Evolutionary conservation across 2,329 filamentous ascomycete genomes (phyloP).

Genomic region (Tolypocladium paradoxum): DNA sequence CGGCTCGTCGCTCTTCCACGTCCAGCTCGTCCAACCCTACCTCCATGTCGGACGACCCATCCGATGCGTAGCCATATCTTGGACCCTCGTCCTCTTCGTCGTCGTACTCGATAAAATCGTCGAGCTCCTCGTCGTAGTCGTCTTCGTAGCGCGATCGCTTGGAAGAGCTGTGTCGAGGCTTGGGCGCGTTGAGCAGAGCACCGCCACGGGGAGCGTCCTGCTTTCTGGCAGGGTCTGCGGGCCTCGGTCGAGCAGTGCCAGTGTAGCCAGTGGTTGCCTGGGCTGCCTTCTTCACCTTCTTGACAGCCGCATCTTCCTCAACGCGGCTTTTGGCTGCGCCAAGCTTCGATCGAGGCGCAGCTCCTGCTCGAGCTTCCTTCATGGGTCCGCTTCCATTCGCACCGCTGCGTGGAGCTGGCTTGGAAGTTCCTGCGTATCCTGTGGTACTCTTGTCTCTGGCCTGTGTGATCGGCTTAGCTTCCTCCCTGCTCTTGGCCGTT

Average conservation of each 20-base stretch:
- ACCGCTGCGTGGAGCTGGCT: conserved; percentile 15
- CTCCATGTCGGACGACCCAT: conserved; percentile 68
- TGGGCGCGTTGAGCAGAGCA: conserved; percentile 25
- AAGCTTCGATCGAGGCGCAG: conserved; percentile 1
- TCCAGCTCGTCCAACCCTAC: conserved; percentile 65
- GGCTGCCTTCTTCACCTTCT: conserved; percentile 52
- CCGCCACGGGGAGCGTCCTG: conserved; percentile 26
- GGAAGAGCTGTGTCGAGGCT: conserved; percentile 15
- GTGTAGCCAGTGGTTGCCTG: conserved; percentile 54
- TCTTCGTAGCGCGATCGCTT: conserved; percentile 35
- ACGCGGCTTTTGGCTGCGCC: conserved; percentile 9
- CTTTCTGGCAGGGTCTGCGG: conserved; percentile 22
- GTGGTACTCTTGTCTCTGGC: conserved; percentile 12
- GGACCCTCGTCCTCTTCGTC: conserved; percentile 39
- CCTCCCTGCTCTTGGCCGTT: conserved; percentile 41
- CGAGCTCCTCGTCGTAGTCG: conserved; percentile 53
- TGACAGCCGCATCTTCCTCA: conserved; percentile 32
- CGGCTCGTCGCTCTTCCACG: conserved; percentile 55
- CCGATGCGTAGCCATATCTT: conserved; percentile 48
- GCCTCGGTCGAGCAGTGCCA: conserved; percentile 51
- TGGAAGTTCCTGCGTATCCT: conserved; percentile 22
- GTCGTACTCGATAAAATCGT: conserved; percentile 52
- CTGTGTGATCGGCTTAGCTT: conserved; percentile 20
- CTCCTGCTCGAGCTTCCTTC: not conserved
- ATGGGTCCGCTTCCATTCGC: conserved; percentile 6